Evolutionary conservation across 129 eudicot species (phyloP).

Genomic region (sunflower (Helianthus annuus)): DNA sequence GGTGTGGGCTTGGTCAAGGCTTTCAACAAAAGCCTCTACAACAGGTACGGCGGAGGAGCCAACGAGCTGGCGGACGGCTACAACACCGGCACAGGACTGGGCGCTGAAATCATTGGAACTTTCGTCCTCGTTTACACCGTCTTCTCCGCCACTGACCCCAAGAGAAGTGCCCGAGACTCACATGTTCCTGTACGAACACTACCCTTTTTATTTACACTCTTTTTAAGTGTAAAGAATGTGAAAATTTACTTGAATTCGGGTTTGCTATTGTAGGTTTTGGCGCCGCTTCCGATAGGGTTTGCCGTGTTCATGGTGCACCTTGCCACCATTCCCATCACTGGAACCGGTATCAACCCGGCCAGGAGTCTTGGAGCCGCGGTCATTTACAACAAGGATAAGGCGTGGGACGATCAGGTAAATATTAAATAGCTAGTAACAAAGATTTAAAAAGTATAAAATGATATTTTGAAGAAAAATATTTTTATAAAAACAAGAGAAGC

Average conservation of each 20-base stretch:
- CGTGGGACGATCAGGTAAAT: constrained; percentile 76
- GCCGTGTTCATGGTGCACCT: constrained; percentile 90
- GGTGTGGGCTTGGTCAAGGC: constrained; percentile 80
- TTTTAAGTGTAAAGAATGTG: background rate
- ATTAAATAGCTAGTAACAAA: too few relatives aligned
- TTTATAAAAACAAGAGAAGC: too few relatives aligned
- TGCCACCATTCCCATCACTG: constrained; percentile 86
- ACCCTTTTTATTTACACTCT: background rate
- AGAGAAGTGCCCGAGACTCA: constrained; percentile 82
- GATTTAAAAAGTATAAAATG: too few relatives aligned
- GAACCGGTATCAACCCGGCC: constrained; percentile 90
- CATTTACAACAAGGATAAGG: constrained; percentile 57
- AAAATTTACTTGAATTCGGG: background rate
- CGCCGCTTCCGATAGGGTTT: constrained; percentile 86
- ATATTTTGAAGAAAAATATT: too few relatives aligned
- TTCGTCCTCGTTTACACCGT: constrained; percentile 90
- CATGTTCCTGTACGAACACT: constrained; percentile 67
- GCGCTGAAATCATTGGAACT: constrained; percentile 84
- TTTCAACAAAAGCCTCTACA: constrained; percentile 53
- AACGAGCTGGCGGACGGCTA: constrained; percentile 54
- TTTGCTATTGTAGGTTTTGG: constrained; percentile 49
- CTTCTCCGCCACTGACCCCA: constrained; percentile 90
- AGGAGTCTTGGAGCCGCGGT: constrained; percentile 92
- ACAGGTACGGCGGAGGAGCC: constrained; percentile 72
- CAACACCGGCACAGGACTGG: constrained; percentile 64